phyloP scores from a whole-genome alignment of 2,329 filamentous ascomycete genomes.

The Allantophomopsis lycopodina region DNA sequence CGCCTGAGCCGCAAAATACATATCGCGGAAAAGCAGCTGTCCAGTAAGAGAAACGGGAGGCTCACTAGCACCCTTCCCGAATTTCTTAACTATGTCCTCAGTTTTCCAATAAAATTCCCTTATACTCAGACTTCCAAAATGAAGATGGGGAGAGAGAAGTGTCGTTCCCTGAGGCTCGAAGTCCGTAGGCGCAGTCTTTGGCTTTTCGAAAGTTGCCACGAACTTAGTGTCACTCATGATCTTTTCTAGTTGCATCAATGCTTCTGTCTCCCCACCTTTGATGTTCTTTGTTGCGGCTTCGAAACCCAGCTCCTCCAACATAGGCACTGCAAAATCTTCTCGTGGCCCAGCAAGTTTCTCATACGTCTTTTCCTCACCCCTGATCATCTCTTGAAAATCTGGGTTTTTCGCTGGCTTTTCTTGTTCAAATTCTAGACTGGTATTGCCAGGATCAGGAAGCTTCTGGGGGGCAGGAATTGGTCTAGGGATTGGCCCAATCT shows the following conservation, averaged over 20 bases:
- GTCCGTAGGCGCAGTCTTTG: constrained; percentile 59
- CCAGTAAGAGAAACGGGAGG: constrained; percentile 59
- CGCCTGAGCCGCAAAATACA: constrained; percentile 72
- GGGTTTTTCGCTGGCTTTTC: constrained; percentile 28
- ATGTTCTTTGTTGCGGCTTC: constrained; percentile 50
- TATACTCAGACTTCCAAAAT: constrained; percentile 60
- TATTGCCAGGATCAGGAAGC: constrained; percentile 29
- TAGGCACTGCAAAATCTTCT: constrained; percentile 56
- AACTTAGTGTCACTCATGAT: constrained; percentile 47
- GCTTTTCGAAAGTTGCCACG: constrained; percentile 58
- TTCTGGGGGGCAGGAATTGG: constrained; percentile 44
- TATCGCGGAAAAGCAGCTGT: constrained; percentile 65
- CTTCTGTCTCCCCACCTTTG: constrained; percentile 55
- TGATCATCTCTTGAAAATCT: constrained; percentile 28
- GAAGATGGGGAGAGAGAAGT: constrained; percentile 57
- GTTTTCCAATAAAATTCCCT: constrained; percentile 63
- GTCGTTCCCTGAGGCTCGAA: constrained; percentile 64
- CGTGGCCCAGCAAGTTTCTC: constrained; percentile 48
- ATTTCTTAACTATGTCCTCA: constrained; percentile 43
- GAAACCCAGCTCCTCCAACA: constrained; percentile 57
- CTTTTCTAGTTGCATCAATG: constrained; percentile 40
- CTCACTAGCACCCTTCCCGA: constrained; percentile 35
- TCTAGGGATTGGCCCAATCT: constrained; percentile 44
- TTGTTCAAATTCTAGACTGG: constrained; percentile 43
- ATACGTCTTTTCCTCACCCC: constrained; percentile 45